These are phyloP conservation scores for Seiridium unicorne DNA, from an alignment of 2,329 filamentous ascomycete genomes.

Conservation along the genomic window DNA sequence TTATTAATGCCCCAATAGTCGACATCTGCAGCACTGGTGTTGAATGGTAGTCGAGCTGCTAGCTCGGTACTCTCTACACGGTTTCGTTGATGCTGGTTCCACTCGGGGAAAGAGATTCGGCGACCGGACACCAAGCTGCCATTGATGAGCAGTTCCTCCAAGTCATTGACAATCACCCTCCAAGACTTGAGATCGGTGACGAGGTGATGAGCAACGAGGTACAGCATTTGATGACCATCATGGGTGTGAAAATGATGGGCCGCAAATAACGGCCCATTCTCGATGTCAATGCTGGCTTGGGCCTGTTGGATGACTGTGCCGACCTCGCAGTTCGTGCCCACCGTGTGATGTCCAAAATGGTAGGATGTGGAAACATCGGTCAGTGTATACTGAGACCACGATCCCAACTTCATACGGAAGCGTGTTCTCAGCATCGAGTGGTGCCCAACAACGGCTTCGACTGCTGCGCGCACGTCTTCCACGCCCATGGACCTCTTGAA, in stretches of 20 bases:
- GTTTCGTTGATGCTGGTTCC: slow-evolving; percentile 44
- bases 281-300: slow-evolving; percentile 45
- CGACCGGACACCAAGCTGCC: slow-evolving; percentile 42
- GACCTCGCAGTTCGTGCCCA: slow-evolving; percentile 40
- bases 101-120: slow-evolving; percentile 47
- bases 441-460: slow-evolving; percentile 46
- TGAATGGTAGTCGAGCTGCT: slow-evolving; percentile 33
- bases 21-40: slow-evolving; percentile 36
- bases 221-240: slow-evolving; percentile 45
- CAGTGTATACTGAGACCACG: slow-evolving; percentile 46
- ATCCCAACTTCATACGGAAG: slow-evolving; percentile 34
- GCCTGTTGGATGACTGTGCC: slow-evolving; percentile 37
- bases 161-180: slow-evolving; percentile 47
- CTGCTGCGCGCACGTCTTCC: slow-evolving; percentile 44
- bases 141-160: slow-evolving; percentile 46
- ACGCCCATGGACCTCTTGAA: slow-evolving; percentile 38
- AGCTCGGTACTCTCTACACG: slow-evolving; percentile 30
- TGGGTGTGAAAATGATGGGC: slow-evolving; percentile 45
- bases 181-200: slow-evolving; percentile 51
- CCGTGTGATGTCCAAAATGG: slow-evolving; percentile 39
- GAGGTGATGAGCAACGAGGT: slow-evolving; percentile 50
- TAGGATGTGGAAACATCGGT: slow-evolving; percentile 41
- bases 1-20: slow-evolving; percentile 47
- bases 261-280: slow-evolving; percentile 48
- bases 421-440: slow-evolving; percentile 52